A percentile compares a stretch with the other conserved stretches of the same genome.
Conservation (phyloP, 441 rosid genomes). For the Populus hybrid region DNA sequence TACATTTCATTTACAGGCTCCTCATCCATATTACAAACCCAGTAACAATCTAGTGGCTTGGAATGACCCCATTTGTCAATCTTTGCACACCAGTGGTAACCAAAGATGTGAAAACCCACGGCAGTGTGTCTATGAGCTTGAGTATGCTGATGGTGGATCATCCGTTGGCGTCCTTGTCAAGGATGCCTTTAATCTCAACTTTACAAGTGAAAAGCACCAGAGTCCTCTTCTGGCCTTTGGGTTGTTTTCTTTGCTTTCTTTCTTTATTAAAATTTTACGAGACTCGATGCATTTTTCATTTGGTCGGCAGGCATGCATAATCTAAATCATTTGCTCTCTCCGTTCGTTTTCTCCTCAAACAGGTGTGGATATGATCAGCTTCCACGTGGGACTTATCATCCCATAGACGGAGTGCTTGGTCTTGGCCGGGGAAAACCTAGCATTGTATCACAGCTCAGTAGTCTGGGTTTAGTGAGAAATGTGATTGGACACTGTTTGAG, state of each 20-base stretch:
- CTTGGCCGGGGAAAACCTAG: constrained; percentile 84
- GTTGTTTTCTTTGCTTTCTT: constrained; percentile 33
- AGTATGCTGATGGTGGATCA: constrained; percentile 89
- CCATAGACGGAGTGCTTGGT: constrained; percentile 91
- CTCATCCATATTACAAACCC: constrained; percentile 82
- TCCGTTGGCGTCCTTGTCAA: constrained; percentile 80
- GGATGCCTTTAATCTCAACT: constrained; percentile 68
- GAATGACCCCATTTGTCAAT: constrained; percentile 68
- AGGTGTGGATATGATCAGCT: constrained; percentile 91
- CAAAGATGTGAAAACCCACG: constrained; percentile 46
- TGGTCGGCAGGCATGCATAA: not conserved
- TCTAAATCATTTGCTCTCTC: not conserved
- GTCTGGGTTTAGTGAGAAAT: constrained; percentile 62
- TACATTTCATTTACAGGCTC: constrained; percentile 48
- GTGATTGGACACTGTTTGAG: constrained; percentile 89
- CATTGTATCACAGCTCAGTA: constrained; percentile 73
- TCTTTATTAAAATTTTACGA: not conserved
- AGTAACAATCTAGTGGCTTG: constrained; percentile 60
- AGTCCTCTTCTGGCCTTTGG: constrained; percentile 77
- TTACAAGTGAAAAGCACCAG: constrained; percentile 51
- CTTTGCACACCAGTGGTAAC: constrained; percentile 50
- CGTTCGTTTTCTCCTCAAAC: constrained; percentile 7
- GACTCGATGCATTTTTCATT: not conserved
- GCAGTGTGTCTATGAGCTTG: constrained; percentile 81
- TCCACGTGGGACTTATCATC: constrained; percentile 64